Percentiles rank a stretch among this genome's conserved stretches.
These are phyloP conservation scores for Suillus placidus DNA, from an alignment of 768 basidiomycete species.

Conservation along the genomic window DNA sequence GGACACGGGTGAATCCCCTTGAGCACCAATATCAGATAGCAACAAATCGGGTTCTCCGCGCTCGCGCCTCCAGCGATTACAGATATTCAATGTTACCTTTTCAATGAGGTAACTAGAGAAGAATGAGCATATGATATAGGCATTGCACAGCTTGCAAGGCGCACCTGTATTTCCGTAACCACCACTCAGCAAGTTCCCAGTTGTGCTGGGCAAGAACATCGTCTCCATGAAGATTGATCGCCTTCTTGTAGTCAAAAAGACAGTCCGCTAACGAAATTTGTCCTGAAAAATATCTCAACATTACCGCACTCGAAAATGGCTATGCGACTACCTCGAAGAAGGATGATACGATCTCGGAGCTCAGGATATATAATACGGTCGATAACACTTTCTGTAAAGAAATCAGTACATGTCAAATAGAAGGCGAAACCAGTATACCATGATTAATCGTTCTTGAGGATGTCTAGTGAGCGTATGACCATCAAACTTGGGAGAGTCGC, in stretches of 20 bases:
- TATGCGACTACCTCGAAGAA: conserved; percentile 66
- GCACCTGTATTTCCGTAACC: conserved; percentile 83
- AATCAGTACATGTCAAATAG: conserved; percentile 16
- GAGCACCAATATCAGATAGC: conserved; percentile 52
- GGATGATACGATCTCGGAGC: conserved; percentile 87
- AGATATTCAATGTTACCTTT: conserved; percentile 62
- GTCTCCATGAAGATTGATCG: conserved; percentile 82
- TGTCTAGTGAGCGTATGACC: conserved; percentile 6
- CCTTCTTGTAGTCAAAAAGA: conserved; percentile 68
- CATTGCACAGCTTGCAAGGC: background rate
- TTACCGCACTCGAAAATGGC: conserved; percentile 12
- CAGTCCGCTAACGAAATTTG: conserved; percentile 83
- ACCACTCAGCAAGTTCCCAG: conserved; percentile 87
- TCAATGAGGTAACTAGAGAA: conserved; percentile 75
- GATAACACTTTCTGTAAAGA: conserved; percentile 75
- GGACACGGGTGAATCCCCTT: conserved; percentile 33
- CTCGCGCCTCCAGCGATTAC: conserved; percentile 88
- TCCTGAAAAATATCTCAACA: conserved; percentile 42
- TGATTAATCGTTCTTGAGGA: conserved; percentile 75
- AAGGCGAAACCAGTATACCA: conserved; percentile 46
- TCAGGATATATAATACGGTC: conserved; percentile 90
- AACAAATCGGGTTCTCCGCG: conserved; percentile 75
- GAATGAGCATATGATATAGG: conserved; percentile 5
- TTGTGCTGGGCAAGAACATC: conserved; percentile 88
- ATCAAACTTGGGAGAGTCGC: background rate